Evolutionary conservation across 192 early-diverging fungal genomes (phyloP).

Genomic region (Chytriomyces confervae): DNA sequence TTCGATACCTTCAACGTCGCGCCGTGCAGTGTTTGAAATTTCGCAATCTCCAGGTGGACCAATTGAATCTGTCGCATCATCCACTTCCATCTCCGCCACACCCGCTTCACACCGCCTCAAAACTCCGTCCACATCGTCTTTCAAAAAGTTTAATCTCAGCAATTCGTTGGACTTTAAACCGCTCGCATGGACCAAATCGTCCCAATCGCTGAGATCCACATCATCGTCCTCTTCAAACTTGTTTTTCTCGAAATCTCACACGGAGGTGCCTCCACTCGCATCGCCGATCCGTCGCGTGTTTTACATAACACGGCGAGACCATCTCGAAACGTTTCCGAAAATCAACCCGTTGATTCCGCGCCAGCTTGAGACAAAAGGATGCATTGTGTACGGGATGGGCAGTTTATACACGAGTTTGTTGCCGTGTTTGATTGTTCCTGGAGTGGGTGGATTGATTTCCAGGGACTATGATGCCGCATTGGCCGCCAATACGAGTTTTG

Average conservation of each 20-base stretch:
- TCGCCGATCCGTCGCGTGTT: constrained; percentile 68
- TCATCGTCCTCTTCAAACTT: constrained; percentile 47
- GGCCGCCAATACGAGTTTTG: too few species aligned
- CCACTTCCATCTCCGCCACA: background rate
- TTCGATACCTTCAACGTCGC: background rate
- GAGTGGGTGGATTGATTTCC: constrained; percentile 68
- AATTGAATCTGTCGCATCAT: background rate
- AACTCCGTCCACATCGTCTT: constrained; percentile 12
- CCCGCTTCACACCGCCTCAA: constrained; percentile 18
- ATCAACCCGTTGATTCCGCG: constrained; percentile 65
- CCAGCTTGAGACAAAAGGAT: constrained; percentile 55
- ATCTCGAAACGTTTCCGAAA: constrained; percentile 70
- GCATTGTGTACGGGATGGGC: constrained; percentile 74
- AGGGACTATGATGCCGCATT: constrained; percentile 36
- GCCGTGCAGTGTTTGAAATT: constrained; percentile 22
- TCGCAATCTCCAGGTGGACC: background rate
- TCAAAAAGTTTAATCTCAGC: constrained; percentile 32
- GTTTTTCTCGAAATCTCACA: constrained; percentile 58
- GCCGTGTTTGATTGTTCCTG: constrained; percentile 73
- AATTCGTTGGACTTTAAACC: constrained; percentile 16
- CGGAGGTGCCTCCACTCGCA: constrained; percentile 43
- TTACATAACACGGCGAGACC: constrained; percentile 71
- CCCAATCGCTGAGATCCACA: background rate
- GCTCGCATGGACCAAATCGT: constrained; percentile 5
- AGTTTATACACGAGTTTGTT: constrained; percentile 77